Conservation (phyloP, 305 asterid genomes). For the Fraxinus sp. region DNA sequence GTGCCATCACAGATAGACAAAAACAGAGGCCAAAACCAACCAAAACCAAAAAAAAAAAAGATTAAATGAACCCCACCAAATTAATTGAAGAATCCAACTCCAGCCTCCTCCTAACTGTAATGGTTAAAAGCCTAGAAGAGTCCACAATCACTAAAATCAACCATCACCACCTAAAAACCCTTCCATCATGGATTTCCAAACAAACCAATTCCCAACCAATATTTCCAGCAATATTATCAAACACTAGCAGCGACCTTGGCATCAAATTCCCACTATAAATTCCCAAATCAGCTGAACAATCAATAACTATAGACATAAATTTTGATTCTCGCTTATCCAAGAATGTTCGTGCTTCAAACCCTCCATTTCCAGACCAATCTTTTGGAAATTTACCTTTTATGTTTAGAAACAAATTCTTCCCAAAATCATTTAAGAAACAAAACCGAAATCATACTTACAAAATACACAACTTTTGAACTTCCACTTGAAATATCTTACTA, state of each 20-base stretch:
- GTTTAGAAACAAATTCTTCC: not conserved
- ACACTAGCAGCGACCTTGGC: not conserved
- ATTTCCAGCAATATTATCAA: not conserved
- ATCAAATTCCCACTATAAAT: not conserved
- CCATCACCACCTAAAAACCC: not conserved
- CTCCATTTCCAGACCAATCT: not conserved
- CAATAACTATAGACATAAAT: not conserved
- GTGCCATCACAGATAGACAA: not conserved
- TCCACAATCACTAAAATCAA: not conserved
- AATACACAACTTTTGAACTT: not conserved
- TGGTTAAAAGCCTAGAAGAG: not conserved
- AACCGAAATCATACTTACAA: not conserved
- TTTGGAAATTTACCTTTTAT: not conserved
- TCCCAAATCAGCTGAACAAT: not conserved
- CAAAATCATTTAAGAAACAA: not conserved
- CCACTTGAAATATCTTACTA: not conserved
- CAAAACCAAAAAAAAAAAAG: not conserved
- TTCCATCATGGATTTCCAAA: not conserved
- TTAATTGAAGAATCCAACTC: not conserved
- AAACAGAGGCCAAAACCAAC: not conserved
- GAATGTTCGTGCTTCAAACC: not conserved
- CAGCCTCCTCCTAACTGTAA: not conserved
- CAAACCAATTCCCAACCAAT: not conserved
- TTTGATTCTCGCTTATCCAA: not conserved
- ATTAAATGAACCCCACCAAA: not conserved